These are phyloP conservation scores for Salix exigua DNA, from an alignment of 345 rosid genomes.

Conservation along the genomic window DNA sequence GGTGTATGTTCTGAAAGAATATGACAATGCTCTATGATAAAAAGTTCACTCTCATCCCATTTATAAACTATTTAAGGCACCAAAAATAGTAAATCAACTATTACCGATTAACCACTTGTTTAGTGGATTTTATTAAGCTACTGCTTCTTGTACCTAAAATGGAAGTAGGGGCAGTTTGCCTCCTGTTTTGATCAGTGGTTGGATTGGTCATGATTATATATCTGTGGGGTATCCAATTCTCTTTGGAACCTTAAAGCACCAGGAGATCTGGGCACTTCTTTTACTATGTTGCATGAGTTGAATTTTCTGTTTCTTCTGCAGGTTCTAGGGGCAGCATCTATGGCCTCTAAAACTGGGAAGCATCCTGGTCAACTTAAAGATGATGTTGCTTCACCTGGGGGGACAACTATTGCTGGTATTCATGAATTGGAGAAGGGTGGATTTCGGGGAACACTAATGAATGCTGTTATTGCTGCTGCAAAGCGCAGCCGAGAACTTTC, in stretches of 20 bases:
- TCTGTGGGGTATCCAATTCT: background rate
- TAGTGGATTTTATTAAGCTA: no score
- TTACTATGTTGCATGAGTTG: background rate
- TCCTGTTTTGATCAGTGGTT: no score
- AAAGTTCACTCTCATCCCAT: no score
- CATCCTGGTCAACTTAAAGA: constrained; percentile 92
- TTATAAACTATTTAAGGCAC: no score
- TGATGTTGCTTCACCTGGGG: constrained; percentile 87
- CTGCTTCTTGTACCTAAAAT: no score
- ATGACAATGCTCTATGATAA: no score
- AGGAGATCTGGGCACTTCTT: background rate
- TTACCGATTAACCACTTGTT: no score
- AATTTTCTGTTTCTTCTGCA: constrained; percentile 22
- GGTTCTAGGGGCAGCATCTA: constrained; percentile 92
- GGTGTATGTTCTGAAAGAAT: no score
- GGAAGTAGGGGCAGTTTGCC: no score
- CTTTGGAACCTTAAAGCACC: background rate
- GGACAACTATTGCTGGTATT: constrained; percentile 84
- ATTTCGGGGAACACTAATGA: constrained; percentile 75
- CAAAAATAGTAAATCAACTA: no score
- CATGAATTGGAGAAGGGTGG: constrained; percentile 90
- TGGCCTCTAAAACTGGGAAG: constrained; percentile 70
- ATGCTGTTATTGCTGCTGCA: constrained; percentile 85
- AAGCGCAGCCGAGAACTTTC: constrained; percentile 71
- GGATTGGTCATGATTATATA: no score